Evolutionary conservation across 805 yeast species (phyloP), one percentile per base, ranked within the genome.

Genomic region (Kregervanrija fluxuum): DNA sequence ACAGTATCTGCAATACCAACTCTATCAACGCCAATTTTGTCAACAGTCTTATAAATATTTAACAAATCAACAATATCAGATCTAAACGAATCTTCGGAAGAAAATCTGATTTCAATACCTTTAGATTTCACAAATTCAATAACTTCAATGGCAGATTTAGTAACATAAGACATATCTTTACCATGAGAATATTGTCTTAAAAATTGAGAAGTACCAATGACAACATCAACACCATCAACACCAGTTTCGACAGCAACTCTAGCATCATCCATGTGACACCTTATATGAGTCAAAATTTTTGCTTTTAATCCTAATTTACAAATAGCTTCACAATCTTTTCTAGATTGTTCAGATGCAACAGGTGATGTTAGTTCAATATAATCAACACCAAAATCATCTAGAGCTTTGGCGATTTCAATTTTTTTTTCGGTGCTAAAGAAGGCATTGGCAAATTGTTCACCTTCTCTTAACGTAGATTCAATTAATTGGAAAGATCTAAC

Each of bases 221-320:
- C 97, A 46, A 91, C 96, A 70, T 93, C 97, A 50, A 91, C 98
- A 69, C 98, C 99, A 65, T 93, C 98, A 43, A 93, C 99, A 65
- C 99, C 98, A 35, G 98, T 91, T 61, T 87, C 93, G 40, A 91
- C 99, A 5, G 99, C 99, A 48, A 93, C 86, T 58, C 83, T 77
- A 46, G 98, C 99, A 61, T 93, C 99, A 67, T 91, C 98, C 97
- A 91, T 91, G 70, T 91, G 97, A 70, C 99, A 91, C 69, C 98
- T 80, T 55, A 93, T 93, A 67, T 91, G 98, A 41, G 99, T 91
- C 55, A 91, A 77, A 52, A 93, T 88, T 73, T 93, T 91, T 52
- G 97, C 91, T 71, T 85, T 88, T 65, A 91, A 79, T 10, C 98
- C 98, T 55, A 93, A 76, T 74, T 93, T 91, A 77, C 98, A 93